Evolutionary conservation across 495 filamentous ascomycete genomes (phyloP).

Genomic region (Penicillium desertorum): DNA sequence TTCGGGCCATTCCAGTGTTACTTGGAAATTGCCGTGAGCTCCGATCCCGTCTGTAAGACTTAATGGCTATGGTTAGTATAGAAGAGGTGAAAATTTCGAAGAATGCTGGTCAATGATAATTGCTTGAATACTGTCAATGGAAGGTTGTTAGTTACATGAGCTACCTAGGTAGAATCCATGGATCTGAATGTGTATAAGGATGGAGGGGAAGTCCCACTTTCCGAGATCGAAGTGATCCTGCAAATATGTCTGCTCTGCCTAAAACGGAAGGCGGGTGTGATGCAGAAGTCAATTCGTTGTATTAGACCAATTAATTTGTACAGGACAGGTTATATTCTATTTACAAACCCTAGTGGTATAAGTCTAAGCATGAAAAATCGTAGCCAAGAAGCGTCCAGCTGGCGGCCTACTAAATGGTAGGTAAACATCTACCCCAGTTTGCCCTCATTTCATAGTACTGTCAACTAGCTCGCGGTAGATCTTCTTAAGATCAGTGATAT

Average conservation of each 20-base stretch:
- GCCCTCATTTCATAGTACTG: constrained; percentile 66
- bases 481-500: constrained; percentile 88
- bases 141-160: too few species aligned
- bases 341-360: constrained; percentile 1
- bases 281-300: not conserved
- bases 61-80: too few species aligned
- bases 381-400: not conserved
- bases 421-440: not conserved
- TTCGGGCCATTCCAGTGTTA: too few species aligned
- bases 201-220: too few species aligned
- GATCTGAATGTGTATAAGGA: too few species aligned
- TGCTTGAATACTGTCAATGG: too few species aligned
- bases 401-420: not conserved
- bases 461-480: constrained; percentile 93
- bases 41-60: too few species aligned
- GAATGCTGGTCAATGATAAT: too few species aligned
- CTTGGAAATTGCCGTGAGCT: too few species aligned
- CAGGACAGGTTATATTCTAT: constrained; percentile 5
- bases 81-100: too few species aligned
- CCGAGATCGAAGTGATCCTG: too few species aligned
- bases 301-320: not conserved
- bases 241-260: not conserved
- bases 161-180: too few species aligned
- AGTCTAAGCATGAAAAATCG: not conserved
- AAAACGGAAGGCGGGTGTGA: not conserved